Conservation (phyloP, 2,329 filamentous ascomycete genomes). For the Huntiella moniliformis region DNA sequence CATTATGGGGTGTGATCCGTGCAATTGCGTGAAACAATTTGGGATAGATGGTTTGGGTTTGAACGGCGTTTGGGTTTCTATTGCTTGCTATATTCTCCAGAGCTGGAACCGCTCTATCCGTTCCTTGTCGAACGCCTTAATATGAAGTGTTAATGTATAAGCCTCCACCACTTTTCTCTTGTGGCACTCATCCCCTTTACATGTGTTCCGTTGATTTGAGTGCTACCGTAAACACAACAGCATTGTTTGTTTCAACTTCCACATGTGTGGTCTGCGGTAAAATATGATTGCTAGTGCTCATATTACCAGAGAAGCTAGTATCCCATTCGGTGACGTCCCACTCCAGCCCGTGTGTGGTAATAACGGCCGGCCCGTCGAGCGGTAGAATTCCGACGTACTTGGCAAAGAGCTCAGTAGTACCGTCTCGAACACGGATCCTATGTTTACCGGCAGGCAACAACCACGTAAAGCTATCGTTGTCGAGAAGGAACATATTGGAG, state of each 20-base stretch:
- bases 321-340: constrained; percentile 81
- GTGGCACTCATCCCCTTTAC: neutral
- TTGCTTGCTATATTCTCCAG: neutral
- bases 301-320: constrained; percentile 51
- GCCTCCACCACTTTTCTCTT: neutral
- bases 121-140: neutral
- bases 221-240: constrained; percentile 53
- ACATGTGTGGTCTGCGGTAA: constrained; percentile 38
- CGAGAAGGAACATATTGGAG: constrained; percentile 55
- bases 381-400: constrained; percentile 78
- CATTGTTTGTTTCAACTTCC: constrained; percentile 40
- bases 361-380: constrained; percentile 55
- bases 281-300: constrained; percentile 72
- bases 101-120: neutral
- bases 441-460: constrained; percentile 50
- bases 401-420: constrained; percentile 38
- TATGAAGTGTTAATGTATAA: neutral
- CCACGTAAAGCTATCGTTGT: constrained; percentile 64
- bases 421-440: constrained; percentile 41
- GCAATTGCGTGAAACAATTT: neutral
- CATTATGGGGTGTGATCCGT: constrained; percentile 11
- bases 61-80: constrained; percentile 10
- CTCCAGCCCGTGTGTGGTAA: constrained; percentile 63
- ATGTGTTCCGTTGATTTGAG: neutral
- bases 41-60: constrained; percentile 9